phyloP scores from a whole-genome alignment of 1,139 yeast species.

The Scheffersomyces stambukii region DNA sequence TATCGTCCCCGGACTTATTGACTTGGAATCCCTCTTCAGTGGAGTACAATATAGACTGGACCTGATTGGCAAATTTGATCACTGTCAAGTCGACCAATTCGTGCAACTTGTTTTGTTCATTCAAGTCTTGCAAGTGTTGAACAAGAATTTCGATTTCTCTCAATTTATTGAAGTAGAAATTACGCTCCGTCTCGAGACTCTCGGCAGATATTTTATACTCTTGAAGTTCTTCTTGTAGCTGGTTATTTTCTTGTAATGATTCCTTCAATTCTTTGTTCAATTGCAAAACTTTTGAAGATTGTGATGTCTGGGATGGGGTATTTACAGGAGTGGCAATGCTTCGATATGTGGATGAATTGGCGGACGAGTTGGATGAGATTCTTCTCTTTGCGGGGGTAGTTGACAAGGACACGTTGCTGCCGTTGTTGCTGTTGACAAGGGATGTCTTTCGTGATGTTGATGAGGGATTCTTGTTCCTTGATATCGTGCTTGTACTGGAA shows the following conservation, averaged over 20 bases:
- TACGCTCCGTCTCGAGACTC: constrained; percentile 71
- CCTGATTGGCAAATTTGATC: constrained; percentile 48
- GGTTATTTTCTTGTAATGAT: constrained; percentile 20
- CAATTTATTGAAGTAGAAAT: constrained; percentile 84
- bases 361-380: background rate
- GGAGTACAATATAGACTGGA: constrained; percentile 72
- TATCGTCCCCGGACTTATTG: constrained; percentile 2
- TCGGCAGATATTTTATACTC: constrained; percentile 52
- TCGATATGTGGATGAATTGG: background rate
- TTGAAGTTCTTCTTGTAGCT: constrained; percentile 46
- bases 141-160: constrained; percentile 83
- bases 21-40: constrained; percentile 69
- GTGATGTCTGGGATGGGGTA: constrained; percentile 1
- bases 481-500: background rate
- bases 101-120: constrained; percentile 24
- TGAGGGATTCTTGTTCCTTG: background rate
- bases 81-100: constrained; percentile 27
- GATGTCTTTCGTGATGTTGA: background rate
- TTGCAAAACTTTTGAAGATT: too few relatives aligned
- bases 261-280: constrained; percentile 18
- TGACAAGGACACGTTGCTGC: background rate
- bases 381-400: background rate
- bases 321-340: background rate
- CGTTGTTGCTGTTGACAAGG: background rate
- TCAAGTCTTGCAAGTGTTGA: constrained; percentile 54